Base-by-base conservation (phyloP, 768 basidiomycete genomes). In the Pisolithus orientalis region DNA sequence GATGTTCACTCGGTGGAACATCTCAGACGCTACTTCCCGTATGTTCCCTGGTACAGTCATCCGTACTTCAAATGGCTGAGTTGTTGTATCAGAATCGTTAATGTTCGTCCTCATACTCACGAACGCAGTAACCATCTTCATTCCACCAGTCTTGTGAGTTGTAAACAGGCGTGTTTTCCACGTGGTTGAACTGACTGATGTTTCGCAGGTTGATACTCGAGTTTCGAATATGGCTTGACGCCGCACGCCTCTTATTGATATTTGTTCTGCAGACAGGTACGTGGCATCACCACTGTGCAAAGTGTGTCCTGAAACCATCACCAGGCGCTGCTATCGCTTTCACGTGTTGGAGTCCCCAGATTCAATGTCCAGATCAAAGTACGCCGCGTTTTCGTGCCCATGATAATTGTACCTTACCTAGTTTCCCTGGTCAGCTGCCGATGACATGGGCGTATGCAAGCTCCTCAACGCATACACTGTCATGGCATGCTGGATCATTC, bases 161-260 rank as follows among this genome's bases (percentile, higher is more conserved):
- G 16, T 39, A 28, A 45, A 43, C 44, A 24, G 39, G n/a, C 16
- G 49, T 62, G 38, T 47, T 6, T 40, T 39, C 10, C 7, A 11
- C 28, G 27, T 48, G 16, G 11, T 38, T 61, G 39, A 58, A 46
- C 29, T 25, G 21, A 21, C 21, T 21, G 14, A 43, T 25, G 25
- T 14, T 32, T 37, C 28, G 4, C 40, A 81, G 80, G 53, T 65
- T 81, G 25, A 59, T 80, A 34, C 60, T 76, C 2, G 53, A 65
- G 39, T 83, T 82, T 45, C 71, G 79, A 38, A 58, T 67, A 13
- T 83, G 80, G 80, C 60, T 82, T 4, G 83, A 84, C 57, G 71
- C 70, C 1, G 76, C 78, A 11, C 73, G 80, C 28, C 59, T 83
- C 27, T 46, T 74, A 27, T 70, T 80, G 44, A 63, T 84, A 17